Base-by-base conservation (phyloP, 1,284 basidiomycete species). In the Amylostereum chailletii region DNA sequence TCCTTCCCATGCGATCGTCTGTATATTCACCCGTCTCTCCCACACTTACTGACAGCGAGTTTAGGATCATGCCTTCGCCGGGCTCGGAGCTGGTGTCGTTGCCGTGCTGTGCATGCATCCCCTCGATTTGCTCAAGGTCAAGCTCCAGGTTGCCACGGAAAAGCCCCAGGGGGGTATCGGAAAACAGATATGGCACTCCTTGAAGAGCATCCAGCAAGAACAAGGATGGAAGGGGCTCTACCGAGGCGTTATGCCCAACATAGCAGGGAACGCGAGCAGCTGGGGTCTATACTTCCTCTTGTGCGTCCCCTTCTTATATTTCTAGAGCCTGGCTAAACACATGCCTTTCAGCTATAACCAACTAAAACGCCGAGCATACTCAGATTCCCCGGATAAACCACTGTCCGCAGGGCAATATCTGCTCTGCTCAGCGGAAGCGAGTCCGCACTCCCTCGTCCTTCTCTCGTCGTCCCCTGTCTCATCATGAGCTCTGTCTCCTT, bases 271-370 rank as follows among this genome's bases (percentile, higher is more conserved):
- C 59, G 93, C 94, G n/a, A 83, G 88, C 4, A 94, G 90, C 59
- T 99, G 95, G 95, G 95, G 96, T 0, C 69, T 97, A 33, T 99
- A 99, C 68, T 99, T 99, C 69, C 77, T 97, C 54, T 96, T 96
- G 95, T 95, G 64, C 69, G 91, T 77, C 2, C 19, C 19, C 19
- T 19, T 7, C 4, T 6, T 11, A 2, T 29, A n/a, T 30, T 3
- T 10, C 44, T 45, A 32, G 30, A 2, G 8, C 38, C 19, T 8
- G 7, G 29, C 5, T 19, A 19, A 19, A 19, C 19, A 19, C 19
- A 19, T 19, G 19, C 19, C 19, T 19, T 5, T 3, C 51, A 96
- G 94, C 65, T 98, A 99, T 63, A 94, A 96, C 58, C 89, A 90
- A 80, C 79, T 98, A 59, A 98, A 98, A 71, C 86, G 83, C 58